phyloP scores from a whole-genome alignment of 2,329 filamentous ascomycete genomes.

The Ophiostoma triangulosporum region DNA sequence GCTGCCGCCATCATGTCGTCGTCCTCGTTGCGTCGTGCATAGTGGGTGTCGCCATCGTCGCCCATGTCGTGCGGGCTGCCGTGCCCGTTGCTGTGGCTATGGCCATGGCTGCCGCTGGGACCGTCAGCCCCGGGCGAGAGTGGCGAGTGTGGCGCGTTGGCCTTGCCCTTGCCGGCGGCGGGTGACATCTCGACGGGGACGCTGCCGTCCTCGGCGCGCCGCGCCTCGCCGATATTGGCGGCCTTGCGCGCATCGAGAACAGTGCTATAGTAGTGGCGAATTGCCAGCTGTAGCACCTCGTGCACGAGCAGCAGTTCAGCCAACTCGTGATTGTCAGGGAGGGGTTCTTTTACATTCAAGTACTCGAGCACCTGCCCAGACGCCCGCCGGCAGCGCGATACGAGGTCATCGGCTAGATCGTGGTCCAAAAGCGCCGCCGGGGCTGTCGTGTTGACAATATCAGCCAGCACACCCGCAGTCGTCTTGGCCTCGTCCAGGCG shows the following conservation, averaged over 20 bases:
- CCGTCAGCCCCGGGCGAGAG: neutral
- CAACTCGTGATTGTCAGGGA: conserved; percentile 87
- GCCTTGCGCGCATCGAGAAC: conserved; percentile 50
- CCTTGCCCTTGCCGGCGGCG: conserved; percentile 17
- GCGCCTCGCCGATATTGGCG: conserved; percentile 26
- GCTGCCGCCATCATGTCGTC: conserved; percentile 12
- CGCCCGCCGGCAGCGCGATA: conserved; percentile 70
- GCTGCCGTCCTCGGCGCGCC: conserved; percentile 19
- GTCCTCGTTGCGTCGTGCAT: conserved; percentile 5
- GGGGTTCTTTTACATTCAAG: conserved; percentile 64
- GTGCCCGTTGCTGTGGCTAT: neutral
- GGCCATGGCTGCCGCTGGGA: conserved; percentile 6
- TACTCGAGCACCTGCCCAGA: conserved; percentile 73
- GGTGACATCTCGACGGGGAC: conserved; percentile 11
- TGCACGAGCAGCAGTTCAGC: conserved; percentile 88
- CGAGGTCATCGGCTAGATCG: conserved; percentile 88
- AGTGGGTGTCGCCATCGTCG: neutral
- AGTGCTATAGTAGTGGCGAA: conserved; percentile 74
- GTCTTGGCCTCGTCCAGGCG: conserved; percentile 83
- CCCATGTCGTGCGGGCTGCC: neutral
- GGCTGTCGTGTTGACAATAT: conserved; percentile 78
- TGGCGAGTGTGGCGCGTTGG: conserved; percentile 9
- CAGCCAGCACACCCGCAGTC: conserved; percentile 80
- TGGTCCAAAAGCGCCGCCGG: conserved; percentile 61
- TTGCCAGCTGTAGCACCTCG: conserved; percentile 71